Conservation (phyloP, 371 early-diverging fungal species). For the Rhizopus sp. region DNA sequence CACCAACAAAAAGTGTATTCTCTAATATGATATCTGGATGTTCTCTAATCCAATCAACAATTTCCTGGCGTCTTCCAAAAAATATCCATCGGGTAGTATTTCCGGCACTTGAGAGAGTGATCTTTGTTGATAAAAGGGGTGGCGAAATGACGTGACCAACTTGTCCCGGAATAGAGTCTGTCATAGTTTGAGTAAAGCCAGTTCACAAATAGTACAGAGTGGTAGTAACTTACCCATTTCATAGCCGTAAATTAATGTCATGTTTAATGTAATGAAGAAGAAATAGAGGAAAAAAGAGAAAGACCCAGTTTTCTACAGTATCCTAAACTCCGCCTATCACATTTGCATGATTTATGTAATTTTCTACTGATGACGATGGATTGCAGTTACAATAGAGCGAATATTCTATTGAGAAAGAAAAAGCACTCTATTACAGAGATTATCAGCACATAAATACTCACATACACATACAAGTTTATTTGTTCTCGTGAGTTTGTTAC, state of each 20-base stretch:
- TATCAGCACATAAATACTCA: too few relatives aligned
- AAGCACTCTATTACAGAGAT: too few relatives aligned
- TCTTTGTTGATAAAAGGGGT: conserved; percentile 39
- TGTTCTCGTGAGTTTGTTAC: too few relatives aligned
- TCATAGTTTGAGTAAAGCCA: not conserved
- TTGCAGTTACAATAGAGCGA: too few relatives aligned
- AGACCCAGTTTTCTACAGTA: not conserved
- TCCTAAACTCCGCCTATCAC: too few relatives aligned
- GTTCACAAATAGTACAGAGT: too few relatives aligned
- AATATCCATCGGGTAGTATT: conserved; percentile 46
- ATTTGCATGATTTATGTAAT: too few relatives aligned
- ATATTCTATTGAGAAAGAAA: too few relatives aligned
- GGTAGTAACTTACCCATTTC: conserved; percentile 30
- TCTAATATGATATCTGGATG: conserved; percentile 39
- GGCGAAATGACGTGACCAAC: conserved; percentile 42
- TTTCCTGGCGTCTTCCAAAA: conserved; percentile 45
- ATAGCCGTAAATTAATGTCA: conserved; percentile 47
- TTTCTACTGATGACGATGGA: too few relatives aligned
- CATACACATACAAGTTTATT: too few relatives aligned
- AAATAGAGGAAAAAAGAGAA: conserved; percentile 4
- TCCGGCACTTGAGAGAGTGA: conserved; percentile 40
- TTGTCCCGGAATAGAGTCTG: conserved; percentile 21
- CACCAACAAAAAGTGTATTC: conserved; percentile 31
- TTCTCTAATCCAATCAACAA: conserved; percentile 44
- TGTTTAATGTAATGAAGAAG: conserved; percentile 5